These are phyloP conservation scores for Monilinia polystroma DNA, from an alignment of 2,329 filamentous ascomycete species.

Conservation along the genomic window DNA sequence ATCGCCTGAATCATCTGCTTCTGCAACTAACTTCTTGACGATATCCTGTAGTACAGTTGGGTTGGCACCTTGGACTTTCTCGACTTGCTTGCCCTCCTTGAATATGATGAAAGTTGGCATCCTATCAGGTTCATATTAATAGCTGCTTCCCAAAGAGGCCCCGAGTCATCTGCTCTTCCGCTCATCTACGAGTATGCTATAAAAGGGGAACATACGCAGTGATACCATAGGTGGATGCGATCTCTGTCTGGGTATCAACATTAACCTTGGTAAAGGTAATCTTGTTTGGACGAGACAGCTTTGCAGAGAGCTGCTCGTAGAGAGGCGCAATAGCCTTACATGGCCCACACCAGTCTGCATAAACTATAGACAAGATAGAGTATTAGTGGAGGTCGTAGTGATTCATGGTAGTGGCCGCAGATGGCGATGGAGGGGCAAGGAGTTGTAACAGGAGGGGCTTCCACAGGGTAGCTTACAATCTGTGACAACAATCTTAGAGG, in stretches of 20 bases:
- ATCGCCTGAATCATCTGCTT: constrained; percentile 53
- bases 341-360: constrained; percentile 89
- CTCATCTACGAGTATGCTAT: neutral
- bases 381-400: constrained; percentile 25
- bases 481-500: constrained; percentile 76
- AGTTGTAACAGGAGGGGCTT: constrained; percentile 5
- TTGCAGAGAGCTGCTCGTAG: constrained; percentile 72
- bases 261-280: constrained; percentile 89
- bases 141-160: neutral
- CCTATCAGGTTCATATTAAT: constrained; percentile 39
- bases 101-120: constrained; percentile 93
- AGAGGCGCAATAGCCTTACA: constrained; percentile 84
- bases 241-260: constrained; percentile 71
- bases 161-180: neutral
- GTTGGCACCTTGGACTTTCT: constrained; percentile 74
- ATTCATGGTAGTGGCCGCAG: neutral
- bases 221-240: constrained; percentile 72
- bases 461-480: constrained; percentile 67
- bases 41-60: constrained; percentile 66
- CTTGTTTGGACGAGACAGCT: constrained; percentile 67
- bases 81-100: constrained; percentile 65
- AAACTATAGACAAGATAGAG: constrained; percentile 56
- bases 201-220: constrained; percentile 51
- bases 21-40: constrained; percentile 67
- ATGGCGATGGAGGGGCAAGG: constrained; percentile 36